Evolutionary conservation across 768 basidiomycete genomes (phyloP), one percentile per base, ranked within the genome.

Genomic region (Russula ochroleuca): DNA sequence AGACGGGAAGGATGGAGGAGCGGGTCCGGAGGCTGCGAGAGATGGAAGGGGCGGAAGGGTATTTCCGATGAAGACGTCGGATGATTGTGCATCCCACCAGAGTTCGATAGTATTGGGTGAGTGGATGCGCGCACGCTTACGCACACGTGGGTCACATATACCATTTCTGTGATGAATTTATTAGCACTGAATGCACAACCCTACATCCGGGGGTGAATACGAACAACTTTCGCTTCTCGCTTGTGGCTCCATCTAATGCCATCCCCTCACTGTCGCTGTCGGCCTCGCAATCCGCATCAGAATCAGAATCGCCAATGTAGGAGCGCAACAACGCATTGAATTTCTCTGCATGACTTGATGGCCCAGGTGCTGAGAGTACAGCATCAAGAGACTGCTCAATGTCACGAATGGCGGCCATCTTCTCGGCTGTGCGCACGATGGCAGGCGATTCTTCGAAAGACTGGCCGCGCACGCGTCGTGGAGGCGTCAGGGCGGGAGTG

Each of bases 361-460:
- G 51, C 5, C 66, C 49, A 53, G 63, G 52, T 64, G 57, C 51
- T 14, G 63, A 51, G 21, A 74, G 51, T 25, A 68, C 64, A 1
- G 66, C 68, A 13, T 80, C 78, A 14, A 87, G 70, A 19, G 81
- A 81, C 11, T 63, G 70, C 64, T 91, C 88, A 8, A 93, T 76
- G 54, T 83, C 77, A 31, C 73, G 73, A 68, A 93, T 92, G 58
- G 77, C 67, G 3, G 78, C 72, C 92, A 95, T 95, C n/a, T 85
- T 85, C 62, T 84, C 80, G 0, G 84, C 77, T 0, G 90, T 88
- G 19, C 92, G 86, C 14, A 82, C 71, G 15, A 93, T 81, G 0
- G 89, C 89, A 5, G 83, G 82, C 50, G 80, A 80, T 41, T 94
- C 90, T 5, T 78, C 75, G 67, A 93, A 92, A 3, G 81, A 75